These are phyloP conservation scores for Fusarium cicatricum DNA, from an alignment of 2,329 filamentous ascomycete genomes.

Conservation along the genomic window DNA sequence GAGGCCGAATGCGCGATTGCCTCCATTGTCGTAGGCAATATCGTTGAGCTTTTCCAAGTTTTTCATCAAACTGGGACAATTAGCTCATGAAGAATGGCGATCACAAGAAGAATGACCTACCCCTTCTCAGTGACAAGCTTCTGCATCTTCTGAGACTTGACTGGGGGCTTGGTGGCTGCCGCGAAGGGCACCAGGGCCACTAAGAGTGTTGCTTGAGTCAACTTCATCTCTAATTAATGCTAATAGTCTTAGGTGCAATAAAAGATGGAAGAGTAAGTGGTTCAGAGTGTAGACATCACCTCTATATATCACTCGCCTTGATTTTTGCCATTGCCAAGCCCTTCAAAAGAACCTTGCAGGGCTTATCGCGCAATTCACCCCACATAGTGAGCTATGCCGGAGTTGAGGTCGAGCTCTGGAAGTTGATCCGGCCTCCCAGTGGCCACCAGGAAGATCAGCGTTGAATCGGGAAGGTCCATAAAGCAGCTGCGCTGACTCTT, in stretches of 20 bases:
- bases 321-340: neutral
- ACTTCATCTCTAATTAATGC: slow-evolving; percentile 27
- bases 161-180: slow-evolving; percentile 32
- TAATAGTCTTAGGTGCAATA: neutral
- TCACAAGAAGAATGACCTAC: neutral
- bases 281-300: too few species aligned
- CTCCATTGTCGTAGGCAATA: slow-evolving; percentile 45
- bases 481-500: slow-evolving; percentile 9
- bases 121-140: slow-evolving; percentile 38
- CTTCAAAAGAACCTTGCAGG: neutral
- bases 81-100: neutral
- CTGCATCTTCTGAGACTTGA: slow-evolving; percentile 37
- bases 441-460: slow-evolving; percentile 8
- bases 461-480: slow-evolving; percentile 29
- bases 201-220: slow-evolving; percentile 30
- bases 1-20: slow-evolving; percentile 44
- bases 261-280: too few species aligned
- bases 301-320: slow-evolving; percentile 4
- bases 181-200: slow-evolving; percentile 39
- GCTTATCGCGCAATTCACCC: slow-evolving; percentile 26
- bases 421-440: slow-evolving; percentile 15
- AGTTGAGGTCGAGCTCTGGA: slow-evolving; percentile 18
- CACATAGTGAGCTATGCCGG: slow-evolving; percentile 22
- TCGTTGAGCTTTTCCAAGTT: slow-evolving; percentile 42
- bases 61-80: slow-evolving; percentile 28